A percentile compares a stretch with the other conserved stretches of the same genome.
phyloP scores from a whole-genome alignment of 495 filamentous ascomycete genomes.

The Haplographium delicatum region DNA sequence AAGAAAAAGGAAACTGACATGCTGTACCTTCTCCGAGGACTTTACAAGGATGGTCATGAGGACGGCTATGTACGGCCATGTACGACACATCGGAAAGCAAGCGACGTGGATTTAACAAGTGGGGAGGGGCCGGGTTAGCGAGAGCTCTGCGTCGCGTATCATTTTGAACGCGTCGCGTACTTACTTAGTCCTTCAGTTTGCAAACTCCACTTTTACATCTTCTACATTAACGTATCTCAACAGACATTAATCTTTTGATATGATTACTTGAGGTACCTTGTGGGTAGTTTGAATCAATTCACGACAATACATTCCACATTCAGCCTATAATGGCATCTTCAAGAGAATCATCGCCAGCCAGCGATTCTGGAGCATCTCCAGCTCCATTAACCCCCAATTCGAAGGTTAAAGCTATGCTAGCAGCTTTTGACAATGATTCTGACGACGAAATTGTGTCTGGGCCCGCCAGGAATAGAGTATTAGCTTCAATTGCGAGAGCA shows the following conservation, averaged over 20 bases:
- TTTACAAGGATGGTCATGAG: constrained; percentile 9
- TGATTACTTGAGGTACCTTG: constrained; percentile 3
- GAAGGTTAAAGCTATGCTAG: constrained; percentile 66
- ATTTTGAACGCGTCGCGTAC: constrained; percentile 1
- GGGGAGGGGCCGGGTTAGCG: background rate
- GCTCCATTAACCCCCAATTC: constrained; percentile 56
- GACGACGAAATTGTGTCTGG: constrained; percentile 15
- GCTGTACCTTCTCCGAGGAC: no score
- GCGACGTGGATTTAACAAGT: background rate
- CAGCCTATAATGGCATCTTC: constrained; percentile 38
- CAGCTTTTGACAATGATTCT: constrained; percentile 52
- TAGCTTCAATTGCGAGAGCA: constrained; percentile 12
- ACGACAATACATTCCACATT: background rate
- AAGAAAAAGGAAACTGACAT: no score
- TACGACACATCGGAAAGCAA: background rate
- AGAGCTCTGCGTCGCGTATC: background rate
- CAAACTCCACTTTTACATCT: constrained; percentile 1
- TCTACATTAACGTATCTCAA: background rate
- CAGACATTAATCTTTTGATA: constrained; percentile 15
- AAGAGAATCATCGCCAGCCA: constrained; percentile 31
- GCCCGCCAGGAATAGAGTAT: constrained; percentile 15
- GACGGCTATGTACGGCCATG: background rate
- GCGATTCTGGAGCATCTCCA: constrained; percentile 25
- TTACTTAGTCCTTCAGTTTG: background rate
- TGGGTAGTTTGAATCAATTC: constrained; percentile 5